Conservation (phyloP, 1,284 basidiomycete genomes). For the Melampsora americana region DNA sequence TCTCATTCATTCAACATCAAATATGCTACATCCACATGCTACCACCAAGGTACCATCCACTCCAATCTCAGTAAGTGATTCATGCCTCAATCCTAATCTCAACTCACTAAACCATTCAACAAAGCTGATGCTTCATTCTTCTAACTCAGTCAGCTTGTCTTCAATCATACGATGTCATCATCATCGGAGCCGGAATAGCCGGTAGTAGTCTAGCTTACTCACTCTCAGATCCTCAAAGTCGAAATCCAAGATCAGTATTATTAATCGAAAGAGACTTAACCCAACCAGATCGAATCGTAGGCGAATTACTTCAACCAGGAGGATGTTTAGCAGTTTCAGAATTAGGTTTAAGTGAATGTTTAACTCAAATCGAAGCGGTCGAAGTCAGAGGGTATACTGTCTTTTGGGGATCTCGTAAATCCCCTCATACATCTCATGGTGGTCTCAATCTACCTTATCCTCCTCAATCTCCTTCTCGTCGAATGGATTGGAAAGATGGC, state of each 20-base stretch:
- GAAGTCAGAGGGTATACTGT: slow-evolving; percentile 85
- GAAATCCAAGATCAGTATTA: slow-evolving; percentile 65
- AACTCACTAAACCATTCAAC: neutral
- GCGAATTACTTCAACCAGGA: slow-evolving; percentile 92
- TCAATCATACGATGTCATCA: slow-evolving; percentile 58
- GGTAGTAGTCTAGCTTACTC: slow-evolving; percentile 56
- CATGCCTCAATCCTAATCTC: neutral
- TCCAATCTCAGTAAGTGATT: slow-evolving; percentile 26
- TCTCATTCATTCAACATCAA: neutral
- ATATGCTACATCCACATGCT: slow-evolving; percentile 32
- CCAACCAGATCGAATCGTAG: slow-evolving; percentile 94
- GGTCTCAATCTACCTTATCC: slow-evolving; percentile 30
- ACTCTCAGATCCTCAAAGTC: slow-evolving; percentile 47
- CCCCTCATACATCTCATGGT: neutral
- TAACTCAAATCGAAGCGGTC: slow-evolving; percentile 84
- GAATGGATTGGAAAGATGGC: slow-evolving; percentile 29
- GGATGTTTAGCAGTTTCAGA: slow-evolving; percentile 73
- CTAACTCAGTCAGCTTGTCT: slow-evolving; percentile 9
- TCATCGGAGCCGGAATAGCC: slow-evolving; percentile 85
- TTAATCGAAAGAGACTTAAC: slow-evolving; percentile 66
- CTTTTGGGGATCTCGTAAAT: slow-evolving; percentile 60
- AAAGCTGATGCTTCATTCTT: neutral
- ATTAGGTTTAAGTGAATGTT: slow-evolving; percentile 68
- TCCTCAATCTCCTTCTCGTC: neutral
- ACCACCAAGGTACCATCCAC: slow-evolving; percentile 26